Conservation (phyloP, 1,284 basidiomycete species). For the Phellinidium pouzarii region DNA sequence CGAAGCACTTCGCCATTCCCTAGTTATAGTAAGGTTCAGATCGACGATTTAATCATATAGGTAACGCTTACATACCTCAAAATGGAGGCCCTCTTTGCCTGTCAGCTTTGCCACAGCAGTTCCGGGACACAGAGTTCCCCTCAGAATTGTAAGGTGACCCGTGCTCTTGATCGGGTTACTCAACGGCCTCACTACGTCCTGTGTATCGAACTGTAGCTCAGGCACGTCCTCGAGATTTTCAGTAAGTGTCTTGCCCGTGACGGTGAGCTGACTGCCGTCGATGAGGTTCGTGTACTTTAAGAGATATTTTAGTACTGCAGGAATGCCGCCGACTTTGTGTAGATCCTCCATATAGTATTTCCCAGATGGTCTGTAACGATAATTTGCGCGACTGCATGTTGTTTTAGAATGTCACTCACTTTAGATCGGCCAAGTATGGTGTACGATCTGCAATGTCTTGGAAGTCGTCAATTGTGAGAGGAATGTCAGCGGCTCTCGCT, state of each 20-base stretch:
- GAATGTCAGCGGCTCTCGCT: constrained; percentile 84
- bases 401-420: constrained; percentile 35
- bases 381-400: not conserved
- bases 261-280: constrained; percentile 86
- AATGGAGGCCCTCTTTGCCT: constrained; percentile 88
- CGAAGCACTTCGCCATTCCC: constrained; percentile 74
- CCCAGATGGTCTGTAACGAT: constrained; percentile 65
- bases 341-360: constrained; percentile 97
- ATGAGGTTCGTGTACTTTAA: constrained; percentile 83
- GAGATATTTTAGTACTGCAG: constrained; percentile 78
- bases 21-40: constrained; percentile 24
- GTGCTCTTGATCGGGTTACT: constrained; percentile 86
- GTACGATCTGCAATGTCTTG: constrained; percentile 81
- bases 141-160: constrained; percentile 88
- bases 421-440: constrained; percentile 92
- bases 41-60: not conserved
- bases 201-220: constrained; percentile 72
- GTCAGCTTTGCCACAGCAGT: constrained; percentile 95
- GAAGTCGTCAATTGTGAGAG: constrained; percentile 91
- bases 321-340: constrained; percentile 87
- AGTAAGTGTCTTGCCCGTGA: constrained; percentile 89
- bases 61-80: constrained; percentile 50
- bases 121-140: constrained; percentile 86
- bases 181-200: constrained; percentile 78
- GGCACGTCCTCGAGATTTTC: constrained; percentile 83